Evolutionary conservation across 345 rosid species (phyloP), one percentile per base, ranked within the genome.

Genomic region (Boechera retrofracta): DNA sequence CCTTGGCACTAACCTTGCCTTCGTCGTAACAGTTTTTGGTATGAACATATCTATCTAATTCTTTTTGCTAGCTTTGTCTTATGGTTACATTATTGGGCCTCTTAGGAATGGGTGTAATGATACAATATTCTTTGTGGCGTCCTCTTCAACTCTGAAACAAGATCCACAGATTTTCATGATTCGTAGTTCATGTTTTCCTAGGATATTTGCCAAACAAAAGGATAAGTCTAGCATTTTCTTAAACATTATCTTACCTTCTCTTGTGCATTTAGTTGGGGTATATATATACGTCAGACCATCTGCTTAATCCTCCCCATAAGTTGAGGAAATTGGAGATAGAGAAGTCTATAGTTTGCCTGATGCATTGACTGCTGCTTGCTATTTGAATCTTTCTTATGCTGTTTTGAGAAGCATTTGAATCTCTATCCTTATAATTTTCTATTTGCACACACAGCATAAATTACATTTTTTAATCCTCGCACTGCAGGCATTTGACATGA

Each of bases 401-500:
- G 9, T 58, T 56, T n/a, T 36, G 53, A 16, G 41, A 45, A 38
- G 65, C 75, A 54, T 42, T 51, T 51, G 62, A 68, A 31, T 21
- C 74, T 52, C 15, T 15, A 33, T 45, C 39, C 1, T 35, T 48
- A 42, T 54, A n/a, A 32, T 47, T 8, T 54, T 54, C 15, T 47
- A 12, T 64, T 21, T 64, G 41, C 32, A 24, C 7, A 57, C 56
- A 24, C 62, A 64, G 47, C 29, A 10, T 15, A 49, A 8, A 26
- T 41, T 41, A 41, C 24, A 9, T 67, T 44, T 33, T 26, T 72
- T 53, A 24, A 67, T 60, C 74, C 29, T 41, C 1, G 13, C 47
- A 26, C 67, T 79, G 74, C 74, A 79, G 82, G 74, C 78, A 73
- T 67, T 67, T 79, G 71, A 24, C 65, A 67, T 79, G 56, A 73